These are phyloP conservation scores for Bipolaris gigantea DNA, from an alignment of 2,329 filamentous ascomycete species.

Conservation along the genomic window DNA sequence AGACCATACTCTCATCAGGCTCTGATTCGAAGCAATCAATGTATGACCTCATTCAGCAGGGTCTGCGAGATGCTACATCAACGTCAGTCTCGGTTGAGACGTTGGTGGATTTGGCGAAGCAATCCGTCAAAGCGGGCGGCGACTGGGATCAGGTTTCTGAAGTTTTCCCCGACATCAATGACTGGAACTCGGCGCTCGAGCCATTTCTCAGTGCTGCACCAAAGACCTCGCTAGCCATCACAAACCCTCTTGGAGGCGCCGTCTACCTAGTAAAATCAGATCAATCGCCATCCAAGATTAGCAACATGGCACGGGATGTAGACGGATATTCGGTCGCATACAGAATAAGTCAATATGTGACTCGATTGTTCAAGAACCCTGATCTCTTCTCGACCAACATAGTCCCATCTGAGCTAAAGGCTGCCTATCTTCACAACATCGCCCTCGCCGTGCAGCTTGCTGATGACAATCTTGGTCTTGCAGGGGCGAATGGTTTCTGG, in stretches of 20 bases:
- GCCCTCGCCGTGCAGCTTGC: constrained; percentile 59
- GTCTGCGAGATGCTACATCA: constrained; percentile 50
- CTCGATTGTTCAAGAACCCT: constrained; percentile 57
- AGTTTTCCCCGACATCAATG: constrained; percentile 65
- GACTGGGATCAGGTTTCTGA: constrained; percentile 37
- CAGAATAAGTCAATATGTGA: constrained; percentile 73
- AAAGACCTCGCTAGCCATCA: constrained; percentile 70
- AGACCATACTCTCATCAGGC: constrained; percentile 42
- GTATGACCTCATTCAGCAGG: constrained; percentile 57
- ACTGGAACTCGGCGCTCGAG: constrained; percentile 67
- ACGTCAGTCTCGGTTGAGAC: constrained; percentile 56
- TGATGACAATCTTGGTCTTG: constrained; percentile 62
- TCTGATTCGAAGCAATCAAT: constrained; percentile 49
- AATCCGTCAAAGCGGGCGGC: constrained; percentile 46
- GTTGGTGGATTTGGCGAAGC: constrained; percentile 57
- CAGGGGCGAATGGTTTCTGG: constrained; percentile 59
- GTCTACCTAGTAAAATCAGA: constrained; percentile 61
- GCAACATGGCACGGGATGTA: constrained; percentile 60
- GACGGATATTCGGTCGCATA: constrained; percentile 72
- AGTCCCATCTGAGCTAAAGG: constrained; percentile 25
- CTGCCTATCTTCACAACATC: constrained; percentile 52
- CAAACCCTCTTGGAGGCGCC: constrained; percentile 70
- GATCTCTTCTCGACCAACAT: constrained; percentile 43
- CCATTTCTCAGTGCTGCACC: constrained; percentile 58
- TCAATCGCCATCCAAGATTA: constrained; percentile 21